A percentile compares a stretch with the other conserved stretches of the same genome.
phyloP scores from a whole-genome alignment of 2,329 filamentous ascomycete species.

The Cladophialophora psammophila region DNA sequence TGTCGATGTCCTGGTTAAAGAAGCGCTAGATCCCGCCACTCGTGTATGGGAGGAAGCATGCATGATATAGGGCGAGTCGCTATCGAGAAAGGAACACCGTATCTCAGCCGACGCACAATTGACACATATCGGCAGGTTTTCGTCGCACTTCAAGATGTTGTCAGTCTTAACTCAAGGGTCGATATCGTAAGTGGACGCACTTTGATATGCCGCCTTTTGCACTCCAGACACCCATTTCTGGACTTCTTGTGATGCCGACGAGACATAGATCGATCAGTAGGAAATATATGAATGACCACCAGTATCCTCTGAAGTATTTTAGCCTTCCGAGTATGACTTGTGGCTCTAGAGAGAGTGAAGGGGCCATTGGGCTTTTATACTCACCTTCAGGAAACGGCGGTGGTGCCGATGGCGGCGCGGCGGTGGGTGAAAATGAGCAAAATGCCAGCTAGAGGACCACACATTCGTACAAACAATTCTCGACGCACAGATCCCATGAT shows the following conservation, averaged over 20 bases:
- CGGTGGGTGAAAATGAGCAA: too few species aligned
- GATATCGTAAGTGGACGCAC: slow-evolving; percentile 44
- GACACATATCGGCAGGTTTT: slow-evolving; percentile 45
- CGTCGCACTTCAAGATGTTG: slow-evolving; percentile 43
- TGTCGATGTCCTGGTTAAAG: neutral
- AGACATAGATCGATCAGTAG: slow-evolving; percentile 23
- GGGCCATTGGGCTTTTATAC: neutral
- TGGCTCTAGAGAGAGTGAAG: neutral
- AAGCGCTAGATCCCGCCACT: neutral
- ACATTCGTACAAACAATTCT: neutral
- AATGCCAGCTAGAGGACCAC: neutral
- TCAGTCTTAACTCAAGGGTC: slow-evolving; percentile 38
- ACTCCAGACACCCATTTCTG: slow-evolving; percentile 52
- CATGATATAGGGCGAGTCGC: slow-evolving; percentile 11
- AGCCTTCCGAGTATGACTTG: neutral
- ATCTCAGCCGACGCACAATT: slow-evolving; percentile 43
- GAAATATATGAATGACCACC: neutral
- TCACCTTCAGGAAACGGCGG: neutral
- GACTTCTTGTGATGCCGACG: slow-evolving; percentile 48
- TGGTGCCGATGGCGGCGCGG: neutral
- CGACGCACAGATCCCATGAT: neutral
- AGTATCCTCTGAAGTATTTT: neutral
- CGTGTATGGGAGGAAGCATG: neutral
- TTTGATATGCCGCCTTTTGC: slow-evolving; percentile 51
- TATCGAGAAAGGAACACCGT: slow-evolving; percentile 32